Conservation (phyloP, 2,329 filamentous ascomycete genomes). For the Botrytis medusae region DNA sequence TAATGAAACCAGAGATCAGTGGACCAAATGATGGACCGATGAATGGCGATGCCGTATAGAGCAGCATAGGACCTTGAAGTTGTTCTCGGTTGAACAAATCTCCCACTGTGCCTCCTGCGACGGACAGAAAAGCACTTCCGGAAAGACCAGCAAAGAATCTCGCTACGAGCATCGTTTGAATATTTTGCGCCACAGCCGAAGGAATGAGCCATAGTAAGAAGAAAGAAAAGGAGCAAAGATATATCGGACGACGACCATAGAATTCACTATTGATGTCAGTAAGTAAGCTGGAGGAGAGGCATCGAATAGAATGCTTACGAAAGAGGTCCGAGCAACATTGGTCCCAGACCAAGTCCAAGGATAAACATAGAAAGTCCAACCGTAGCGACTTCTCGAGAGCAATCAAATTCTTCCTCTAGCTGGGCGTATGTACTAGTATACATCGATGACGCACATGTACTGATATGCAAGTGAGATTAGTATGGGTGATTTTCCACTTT, state of each 20-base stretch:
- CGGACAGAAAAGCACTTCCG: slow-evolving; percentile 66
- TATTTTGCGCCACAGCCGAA: slow-evolving; percentile 76
- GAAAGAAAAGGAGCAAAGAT: slow-evolving; percentile 69
- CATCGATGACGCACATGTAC: slow-evolving; percentile 82
- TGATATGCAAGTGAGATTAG: slow-evolving; percentile 39
- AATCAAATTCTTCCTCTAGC: slow-evolving; percentile 71
- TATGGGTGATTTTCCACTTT: background rate
- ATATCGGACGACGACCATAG: slow-evolving; percentile 80
- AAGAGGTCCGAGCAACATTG: slow-evolving; percentile 56
- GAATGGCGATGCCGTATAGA: slow-evolving; percentile 69
- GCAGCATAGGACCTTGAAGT: slow-evolving; percentile 78
- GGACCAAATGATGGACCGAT: slow-evolving; percentile 61
- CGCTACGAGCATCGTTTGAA: slow-evolving; percentile 73
- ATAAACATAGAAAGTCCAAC: slow-evolving; percentile 83
- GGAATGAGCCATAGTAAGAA: slow-evolving; percentile 82
- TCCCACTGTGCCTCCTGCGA: slow-evolving; percentile 82
- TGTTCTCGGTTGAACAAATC: slow-evolving; percentile 71
- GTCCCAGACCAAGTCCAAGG: slow-evolving; percentile 63
- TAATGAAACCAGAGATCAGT: slow-evolving; percentile 76
- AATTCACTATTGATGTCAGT: slow-evolving; percentile 51
- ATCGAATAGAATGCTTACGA: slow-evolving; percentile 44
- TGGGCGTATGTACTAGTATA: slow-evolving; percentile 82
- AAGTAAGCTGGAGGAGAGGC: background rate
- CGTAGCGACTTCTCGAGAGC: slow-evolving; percentile 70
- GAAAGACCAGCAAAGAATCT: slow-evolving; percentile 77